Base-by-base conservation (phyloP, 2,329 filamentous ascomycete genomes). In the Didymella lethalis region DNA sequence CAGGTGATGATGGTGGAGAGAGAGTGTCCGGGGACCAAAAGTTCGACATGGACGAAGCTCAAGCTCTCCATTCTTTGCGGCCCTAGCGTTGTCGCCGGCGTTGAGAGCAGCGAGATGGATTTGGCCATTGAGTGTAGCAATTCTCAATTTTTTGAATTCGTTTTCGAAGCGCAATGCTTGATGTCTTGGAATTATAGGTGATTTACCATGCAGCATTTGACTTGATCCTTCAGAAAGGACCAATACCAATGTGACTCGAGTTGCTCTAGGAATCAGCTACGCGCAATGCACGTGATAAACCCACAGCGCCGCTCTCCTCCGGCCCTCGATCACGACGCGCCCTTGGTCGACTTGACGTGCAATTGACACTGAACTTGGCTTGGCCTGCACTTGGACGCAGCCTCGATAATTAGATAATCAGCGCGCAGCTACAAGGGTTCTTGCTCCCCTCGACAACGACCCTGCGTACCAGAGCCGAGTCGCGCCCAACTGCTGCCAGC, bases 401-500 rank as follows among this genome's bases (percentile, higher is more conserved):
- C 4, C 40, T 26, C 20, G 11, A 43, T 23, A 6, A 26, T 7
- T 16, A 23, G n/a, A 36, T n/a, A 20, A 48, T 23, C 23, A 23
- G 23, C 23, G 23, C 23, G 14, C 40, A 20, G 20, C 40, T 18
- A 6, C 8, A 14, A 18, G 8, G 8, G 26, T 2, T 7, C n/a
- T 11, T 14, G 44, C 26, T 28, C 25, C 32, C 10, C 18, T 16
- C 26, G 7, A 31, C 7, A n/a, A 40, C 36, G 36, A 40, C 36
- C 36, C n/a, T 40, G 20, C 36, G 36, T 8, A 40, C 36, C 49
- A 40, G 50, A 54, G 32, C 56, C 56, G 46, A 54, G 50, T 54
- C 38, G 55, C 56, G 57, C 51, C 57, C 50, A 50, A 54, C 46
- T 47, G 57, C 57, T 54, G 56, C 56, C 53, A 58, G 43, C 23